A percentile compares a stretch with the other conserved stretches of the same genome.
Evolutionary conservation across 305 asterid genomes (phyloP).

Genomic region (Fraxinus angustifolia): DNA sequence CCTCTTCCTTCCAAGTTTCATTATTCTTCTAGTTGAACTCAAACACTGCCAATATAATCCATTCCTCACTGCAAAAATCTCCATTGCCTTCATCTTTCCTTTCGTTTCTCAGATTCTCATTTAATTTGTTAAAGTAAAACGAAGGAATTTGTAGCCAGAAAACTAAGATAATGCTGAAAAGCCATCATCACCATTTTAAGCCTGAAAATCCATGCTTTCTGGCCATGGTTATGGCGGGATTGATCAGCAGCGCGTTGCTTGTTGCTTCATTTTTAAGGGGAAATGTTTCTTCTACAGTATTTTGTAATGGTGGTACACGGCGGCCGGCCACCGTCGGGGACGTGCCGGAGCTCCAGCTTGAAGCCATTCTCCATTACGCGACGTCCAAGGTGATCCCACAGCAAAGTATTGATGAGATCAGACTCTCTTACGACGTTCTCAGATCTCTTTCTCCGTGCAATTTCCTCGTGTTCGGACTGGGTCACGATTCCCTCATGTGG

Average conservation of each 20-base stretch:
- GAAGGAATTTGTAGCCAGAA: background rate
- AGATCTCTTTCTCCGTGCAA: constrained; percentile 37
- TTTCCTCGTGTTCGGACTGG: constrained; percentile 75
- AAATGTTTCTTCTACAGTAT: constrained; percentile 15
- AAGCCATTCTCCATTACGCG: constrained; percentile 70
- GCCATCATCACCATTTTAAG: constrained; percentile 11
- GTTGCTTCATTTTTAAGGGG: constrained; percentile 16
- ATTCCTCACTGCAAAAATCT: background rate
- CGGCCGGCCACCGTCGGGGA: background rate
- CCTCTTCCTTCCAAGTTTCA: background rate
- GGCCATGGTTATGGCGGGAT: constrained; percentile 29
- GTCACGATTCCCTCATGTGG: constrained; percentile 82
- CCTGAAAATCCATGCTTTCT: constrained; percentile 44
- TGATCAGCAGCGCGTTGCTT: constrained; percentile 43
- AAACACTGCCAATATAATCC: background rate
- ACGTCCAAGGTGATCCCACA: constrained; percentile 63
- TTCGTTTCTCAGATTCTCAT: background rate
- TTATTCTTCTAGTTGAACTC: background rate
- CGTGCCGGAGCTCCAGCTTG: constrained; percentile 31
- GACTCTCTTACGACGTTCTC: constrained; percentile 44
- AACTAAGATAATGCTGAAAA: constrained; percentile 29
- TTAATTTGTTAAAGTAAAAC: background rate
- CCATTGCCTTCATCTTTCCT: background rate
- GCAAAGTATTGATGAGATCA: constrained; percentile 50
- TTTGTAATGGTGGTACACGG: constrained; percentile 35